Percentiles rank a stretch among this genome's conserved stretches.
These are phyloP conservation scores for Ogataea saltuana DNA, from an alignment of 805 yeast species.

Conservation along the genomic window DNA sequence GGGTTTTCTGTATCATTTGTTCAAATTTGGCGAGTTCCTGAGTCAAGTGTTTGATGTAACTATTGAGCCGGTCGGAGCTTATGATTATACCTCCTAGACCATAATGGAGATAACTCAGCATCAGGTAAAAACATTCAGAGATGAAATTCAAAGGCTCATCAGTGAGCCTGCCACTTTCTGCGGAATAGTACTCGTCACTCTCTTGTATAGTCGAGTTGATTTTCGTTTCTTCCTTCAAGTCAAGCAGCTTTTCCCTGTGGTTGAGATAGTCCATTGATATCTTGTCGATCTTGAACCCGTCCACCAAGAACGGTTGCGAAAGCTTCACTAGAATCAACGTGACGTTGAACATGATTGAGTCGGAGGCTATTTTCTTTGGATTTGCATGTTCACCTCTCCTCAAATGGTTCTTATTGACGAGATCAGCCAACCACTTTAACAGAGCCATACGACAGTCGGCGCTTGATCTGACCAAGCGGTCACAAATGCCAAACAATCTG, in stretches of 20 bases:
- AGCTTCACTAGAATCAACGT: conserved; percentile 65
- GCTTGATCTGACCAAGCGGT: conserved; percentile 76
- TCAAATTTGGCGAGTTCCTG: conserved; percentile 57
- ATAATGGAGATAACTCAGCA: conserved; percentile 78
- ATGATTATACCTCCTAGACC: conserved; percentile 82
- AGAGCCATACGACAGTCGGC: conserved; percentile 61
- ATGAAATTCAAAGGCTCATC: conserved; percentile 64
- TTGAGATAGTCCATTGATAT: conserved; percentile 73
- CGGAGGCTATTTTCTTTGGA: conserved; percentile 62
- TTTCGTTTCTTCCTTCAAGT: conserved; percentile 79
- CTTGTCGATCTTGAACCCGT: conserved; percentile 67
- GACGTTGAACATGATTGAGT: conserved; percentile 81
- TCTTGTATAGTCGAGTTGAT: conserved; percentile 74
- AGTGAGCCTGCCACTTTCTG: conserved; percentile 34
- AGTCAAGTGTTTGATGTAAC: conserved; percentile 48
- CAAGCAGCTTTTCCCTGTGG: conserved; percentile 51
- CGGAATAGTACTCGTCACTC: conserved; percentile 56
- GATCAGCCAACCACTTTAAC: conserved; percentile 66
- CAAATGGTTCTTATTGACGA: conserved; percentile 81
- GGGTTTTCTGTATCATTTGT: conserved; percentile 31
- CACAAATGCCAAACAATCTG: conserved; percentile 66
- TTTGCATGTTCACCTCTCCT: conserved; percentile 86
- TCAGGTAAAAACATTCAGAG: conserved; percentile 84
- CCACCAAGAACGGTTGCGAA: conserved; percentile 77
- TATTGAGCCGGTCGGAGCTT: conserved; percentile 54